These are phyloP conservation scores for Elaphomyces granulatus DNA, from an alignment of 495 filamentous ascomycete genomes.

Conservation along the genomic window DNA sequence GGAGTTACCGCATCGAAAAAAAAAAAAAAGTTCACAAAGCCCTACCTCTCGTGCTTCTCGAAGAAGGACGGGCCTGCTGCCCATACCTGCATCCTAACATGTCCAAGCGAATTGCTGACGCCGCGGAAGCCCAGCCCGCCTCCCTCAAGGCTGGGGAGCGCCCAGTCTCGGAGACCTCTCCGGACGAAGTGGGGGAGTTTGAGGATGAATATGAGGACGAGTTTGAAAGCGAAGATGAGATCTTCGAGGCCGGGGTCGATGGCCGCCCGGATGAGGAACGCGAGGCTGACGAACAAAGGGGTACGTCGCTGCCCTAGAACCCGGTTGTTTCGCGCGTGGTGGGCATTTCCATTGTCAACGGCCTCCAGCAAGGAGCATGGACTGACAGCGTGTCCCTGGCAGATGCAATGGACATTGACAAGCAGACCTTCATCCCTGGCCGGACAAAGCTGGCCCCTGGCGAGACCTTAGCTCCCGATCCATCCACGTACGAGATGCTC, in stretches of 20 bases:
- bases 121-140: slow-evolving; percentile 34
- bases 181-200: slow-evolving; percentile 68
- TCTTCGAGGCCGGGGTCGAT: slow-evolving; percentile 87
- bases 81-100: too few species aligned
- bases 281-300: slow-evolving; percentile 65
- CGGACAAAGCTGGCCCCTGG: slow-evolving; percentile 73
- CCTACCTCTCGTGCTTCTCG: too few species aligned
- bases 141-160: slow-evolving; percentile 58
- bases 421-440: slow-evolving; percentile 84
- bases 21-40: too few species aligned
- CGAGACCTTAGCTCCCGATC: slow-evolving; percentile 79
- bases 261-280: slow-evolving; percentile 85
- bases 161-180: slow-evolving; percentile 32
- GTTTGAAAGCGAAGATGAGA: slow-evolving; percentile 92
- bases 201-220: slow-evolving; percentile 96
- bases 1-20: too few species aligned
- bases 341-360: slow-evolving; percentile 9
- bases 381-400: slow-evolving; percentile 12
- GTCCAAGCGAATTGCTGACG: slow-evolving; percentile 55
- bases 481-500: slow-evolving; percentile 89
- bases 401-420: slow-evolving; percentile 84
- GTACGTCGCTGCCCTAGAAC: slow-evolving; percentile 24
- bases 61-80: too few species aligned
- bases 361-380: not conserved
- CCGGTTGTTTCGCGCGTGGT: too few species aligned